A percentile compares a stretch with the other conserved stretches of the same genome.
These are phyloP conservation scores for Amoebophrya sp. DNA, from an alignment of 169 alveolate species.

Conservation along the genomic window DNA sequence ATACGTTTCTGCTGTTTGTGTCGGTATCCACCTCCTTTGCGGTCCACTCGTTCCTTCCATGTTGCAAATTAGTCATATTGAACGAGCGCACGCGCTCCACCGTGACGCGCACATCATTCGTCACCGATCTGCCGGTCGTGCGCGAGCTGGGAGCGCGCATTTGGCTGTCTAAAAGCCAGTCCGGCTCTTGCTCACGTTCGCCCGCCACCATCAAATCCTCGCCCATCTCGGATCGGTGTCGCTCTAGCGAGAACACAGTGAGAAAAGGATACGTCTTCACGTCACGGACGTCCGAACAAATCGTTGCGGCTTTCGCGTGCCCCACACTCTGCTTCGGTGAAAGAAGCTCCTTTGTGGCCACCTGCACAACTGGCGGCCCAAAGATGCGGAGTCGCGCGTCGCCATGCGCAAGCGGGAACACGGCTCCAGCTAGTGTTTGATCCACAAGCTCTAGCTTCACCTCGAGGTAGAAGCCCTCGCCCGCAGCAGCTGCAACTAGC, in stretches of 20 bases:
- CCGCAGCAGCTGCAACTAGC: background rate
- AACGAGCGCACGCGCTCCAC: background rate
- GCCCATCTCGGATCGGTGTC: background rate
- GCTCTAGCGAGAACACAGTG: background rate
- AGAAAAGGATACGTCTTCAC: background rate
- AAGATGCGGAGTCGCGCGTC: background rate
- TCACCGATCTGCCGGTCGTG: background rate
- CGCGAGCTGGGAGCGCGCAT: background rate
- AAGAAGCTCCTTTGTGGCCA: background rate
- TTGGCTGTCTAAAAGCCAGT: background rate
- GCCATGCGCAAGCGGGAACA: background rate
- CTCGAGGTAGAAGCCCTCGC: background rate
- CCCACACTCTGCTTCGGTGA: background rate
- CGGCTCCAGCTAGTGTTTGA: background rate
- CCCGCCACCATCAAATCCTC: background rate
- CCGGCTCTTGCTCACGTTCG: background rate
- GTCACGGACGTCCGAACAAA: background rate
- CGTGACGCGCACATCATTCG: background rate
- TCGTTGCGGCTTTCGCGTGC: background rate
- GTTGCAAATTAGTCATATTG: background rate
- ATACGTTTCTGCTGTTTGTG: background rate
- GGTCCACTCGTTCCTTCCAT: slow-evolving; percentile 9
- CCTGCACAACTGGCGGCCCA: background rate
- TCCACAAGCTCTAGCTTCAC: slow-evolving; percentile 20
- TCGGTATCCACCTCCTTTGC: too few species aligned